Evolutionary conservation across 371 early-diverging fungal species (phyloP).

Genomic region (Basidiobolus meristosporus): DNA sequence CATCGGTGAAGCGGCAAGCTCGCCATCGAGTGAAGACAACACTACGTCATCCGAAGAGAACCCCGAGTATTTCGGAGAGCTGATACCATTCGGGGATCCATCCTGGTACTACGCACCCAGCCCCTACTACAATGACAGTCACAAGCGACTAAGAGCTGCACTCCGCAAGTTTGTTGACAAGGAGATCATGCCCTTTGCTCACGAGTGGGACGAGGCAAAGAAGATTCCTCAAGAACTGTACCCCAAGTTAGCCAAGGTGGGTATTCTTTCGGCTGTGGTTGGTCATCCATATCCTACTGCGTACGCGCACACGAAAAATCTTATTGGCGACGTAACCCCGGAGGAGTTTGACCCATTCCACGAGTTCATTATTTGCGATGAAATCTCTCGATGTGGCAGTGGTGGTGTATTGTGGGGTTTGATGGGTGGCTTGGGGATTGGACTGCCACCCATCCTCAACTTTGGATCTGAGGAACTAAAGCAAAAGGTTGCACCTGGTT

Average conservation of each 20-base stretch:
- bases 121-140: slow-evolving; percentile 62
- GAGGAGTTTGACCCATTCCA: slow-evolving; percentile 61
- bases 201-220: slow-evolving; percentile 78
- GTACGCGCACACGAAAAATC: slow-evolving; percentile 9
- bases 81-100: slow-evolving; percentile 69
- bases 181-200: slow-evolving; percentile 60
- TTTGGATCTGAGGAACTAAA: slow-evolving; percentile 51
- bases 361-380: slow-evolving; percentile 54
- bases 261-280: slow-evolving; percentile 43
- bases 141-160: slow-evolving; percentile 39
- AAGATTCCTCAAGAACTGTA: slow-evolving; percentile 42
- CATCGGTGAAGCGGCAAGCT: slow-evolving; percentile 15
- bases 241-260: slow-evolving; percentile 46
- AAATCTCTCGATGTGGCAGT: slow-evolving; percentile 64
- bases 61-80: slow-evolving; percentile 40
- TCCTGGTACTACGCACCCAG: slow-evolving; percentile 64
- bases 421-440: slow-evolving; percentile 46
- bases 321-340: slow-evolving; percentile 16
- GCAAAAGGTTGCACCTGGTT: slow-evolving; percentile 41
- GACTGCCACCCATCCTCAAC: slow-evolving; percentile 65
- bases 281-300: slow-evolving; percentile 18
- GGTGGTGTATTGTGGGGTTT: slow-evolving; percentile 77
- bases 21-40: slow-evolving; percentile 3
- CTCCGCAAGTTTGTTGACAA: slow-evolving; percentile 60
- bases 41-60: slow-evolving; percentile 4